A percentile compares a stretch with the other conserved stretches of the same genome.
Conservation (phyloP, 2,329 filamentous ascomycete species). For the Fusarium sp. region DNA sequence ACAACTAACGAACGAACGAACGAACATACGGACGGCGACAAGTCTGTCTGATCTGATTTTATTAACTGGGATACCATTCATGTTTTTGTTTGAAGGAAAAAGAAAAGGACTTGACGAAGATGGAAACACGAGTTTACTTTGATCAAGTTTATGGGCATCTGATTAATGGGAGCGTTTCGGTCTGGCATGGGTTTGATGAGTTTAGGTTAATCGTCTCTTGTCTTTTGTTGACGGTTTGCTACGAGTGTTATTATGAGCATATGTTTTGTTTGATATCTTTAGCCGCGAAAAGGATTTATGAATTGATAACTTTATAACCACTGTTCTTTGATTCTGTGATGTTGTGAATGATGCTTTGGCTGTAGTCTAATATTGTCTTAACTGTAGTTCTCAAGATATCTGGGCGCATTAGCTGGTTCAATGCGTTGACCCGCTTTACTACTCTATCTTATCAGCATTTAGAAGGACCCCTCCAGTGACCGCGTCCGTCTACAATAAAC, state of each 20-base stretch:
- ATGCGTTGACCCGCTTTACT: background rate
- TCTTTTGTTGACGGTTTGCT: slow-evolving; percentile 4
- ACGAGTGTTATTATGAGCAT: slow-evolving; percentile 10
- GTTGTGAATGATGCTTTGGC: background rate
- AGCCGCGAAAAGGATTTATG: slow-evolving; percentile 21
- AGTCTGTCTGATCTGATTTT: slow-evolving; percentile 22
- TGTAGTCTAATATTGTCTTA: background rate
- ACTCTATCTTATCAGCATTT: slow-evolving; percentile 15
- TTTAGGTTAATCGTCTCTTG: background rate
- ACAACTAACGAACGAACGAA: slow-evolving; percentile 26
- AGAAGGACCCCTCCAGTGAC: slow-evolving; percentile 14
- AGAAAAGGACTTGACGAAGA: background rate
- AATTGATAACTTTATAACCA: slow-evolving; percentile 10
- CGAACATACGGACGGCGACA: slow-evolving; percentile 16
- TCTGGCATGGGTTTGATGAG: slow-evolving; percentile 21
- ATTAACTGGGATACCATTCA: slow-evolving; percentile 26
- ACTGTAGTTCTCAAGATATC: background rate
- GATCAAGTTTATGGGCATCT: slow-evolving; percentile 11
- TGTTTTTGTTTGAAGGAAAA: slow-evolving; percentile 6
- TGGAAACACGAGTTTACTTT: slow-evolving; percentile 9
- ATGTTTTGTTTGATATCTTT: slow-evolving; percentile 13
- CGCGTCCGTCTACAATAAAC: slow-evolving; percentile 11
- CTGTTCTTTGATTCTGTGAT: background rate
- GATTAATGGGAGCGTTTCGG: slow-evolving; percentile 23
- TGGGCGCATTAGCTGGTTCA: background rate